These are phyloP conservation scores for Ramularia collo-cygni DNA, from an alignment of 2,329 filamentous ascomycete genomes.

Conservation along the genomic window DNA sequence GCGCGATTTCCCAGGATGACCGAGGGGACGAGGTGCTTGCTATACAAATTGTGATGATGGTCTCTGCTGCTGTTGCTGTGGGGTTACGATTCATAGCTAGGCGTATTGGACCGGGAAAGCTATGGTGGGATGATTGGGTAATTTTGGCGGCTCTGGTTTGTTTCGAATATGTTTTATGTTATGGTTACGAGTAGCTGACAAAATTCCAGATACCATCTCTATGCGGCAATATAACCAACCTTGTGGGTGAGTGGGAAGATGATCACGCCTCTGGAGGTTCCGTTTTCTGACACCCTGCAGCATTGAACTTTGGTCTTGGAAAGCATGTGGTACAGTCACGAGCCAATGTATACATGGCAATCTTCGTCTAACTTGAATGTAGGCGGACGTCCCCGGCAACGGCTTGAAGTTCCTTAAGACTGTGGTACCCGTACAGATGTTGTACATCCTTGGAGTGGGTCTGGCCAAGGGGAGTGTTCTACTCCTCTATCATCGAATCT, in stretches of 20 bases:
- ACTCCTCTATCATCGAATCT: conserved; percentile 14
- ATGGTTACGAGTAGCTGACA: background rate
- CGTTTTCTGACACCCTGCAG: background rate
- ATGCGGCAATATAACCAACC: conserved; percentile 6
- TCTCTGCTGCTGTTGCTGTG: conserved; percentile 4
- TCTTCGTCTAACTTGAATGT: conserved; percentile 5
- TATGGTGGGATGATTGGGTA: conserved; percentile 15
- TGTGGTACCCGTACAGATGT: conserved; percentile 10
- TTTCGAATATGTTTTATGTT: background rate
- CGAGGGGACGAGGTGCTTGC: conserved; percentile 8
- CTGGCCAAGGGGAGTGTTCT: conserved; percentile 15
- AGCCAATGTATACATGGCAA: no score
- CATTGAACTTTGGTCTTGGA: conserved; percentile 8
- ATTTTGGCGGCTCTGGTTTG: conserved; percentile 10
- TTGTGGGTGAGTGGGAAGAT: background rate
- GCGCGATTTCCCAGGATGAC: background rate
- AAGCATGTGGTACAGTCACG: no score
- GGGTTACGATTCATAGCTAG: conserved; percentile 8
- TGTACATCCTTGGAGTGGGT: conserved; percentile 11
- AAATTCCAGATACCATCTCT: conserved; percentile 5
- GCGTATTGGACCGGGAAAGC: conserved; percentile 2
- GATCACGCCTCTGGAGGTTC: no score
- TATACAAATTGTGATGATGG: conserved; percentile 13
- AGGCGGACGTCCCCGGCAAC: conserved; percentile 4
- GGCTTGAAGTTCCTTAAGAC: conserved; percentile 9